Conservation (phyloP, 2,329 filamentous ascomycete species). For the Neophaeococcomyces aloes region DNA sequence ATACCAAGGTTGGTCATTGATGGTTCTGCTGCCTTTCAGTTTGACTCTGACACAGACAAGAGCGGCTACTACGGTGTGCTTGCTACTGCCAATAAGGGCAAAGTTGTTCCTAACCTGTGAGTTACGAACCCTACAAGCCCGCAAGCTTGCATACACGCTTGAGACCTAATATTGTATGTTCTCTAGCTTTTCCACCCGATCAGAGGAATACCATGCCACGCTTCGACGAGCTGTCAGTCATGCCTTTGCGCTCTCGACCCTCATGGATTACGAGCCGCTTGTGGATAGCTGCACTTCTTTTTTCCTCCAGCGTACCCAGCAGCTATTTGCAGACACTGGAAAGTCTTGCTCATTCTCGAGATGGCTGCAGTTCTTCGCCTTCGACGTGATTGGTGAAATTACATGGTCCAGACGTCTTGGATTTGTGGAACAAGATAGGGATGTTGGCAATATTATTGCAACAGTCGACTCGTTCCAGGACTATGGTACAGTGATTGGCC, state of each 20-base stretch:
- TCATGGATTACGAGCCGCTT: conserved; percentile 20
- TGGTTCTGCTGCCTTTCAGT: too few relatives aligned
- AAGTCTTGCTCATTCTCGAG: background rate
- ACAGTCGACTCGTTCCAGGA: conserved; percentile 36
- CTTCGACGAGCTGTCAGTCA: conserved; percentile 11
- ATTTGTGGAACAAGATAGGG: conserved; percentile 22
- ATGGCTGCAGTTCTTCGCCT: conserved; percentile 30
- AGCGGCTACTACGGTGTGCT: too few relatives aligned
- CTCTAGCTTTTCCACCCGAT: conserved; percentile 12
- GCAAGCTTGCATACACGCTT: too few relatives aligned
- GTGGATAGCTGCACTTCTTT: conserved; percentile 20
- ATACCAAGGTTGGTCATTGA: conserved; percentile 57
- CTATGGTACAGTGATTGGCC: conserved; percentile 42
- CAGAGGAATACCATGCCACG: conserved; percentile 9
- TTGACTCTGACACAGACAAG: too few relatives aligned
- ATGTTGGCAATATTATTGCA: conserved; percentile 26
- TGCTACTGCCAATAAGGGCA: too few relatives aligned
- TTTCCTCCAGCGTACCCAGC: conserved; percentile 6
- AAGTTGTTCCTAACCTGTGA: too few relatives aligned
- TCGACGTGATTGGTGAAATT: conserved; percentile 25
- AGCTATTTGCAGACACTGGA: too few relatives aligned
- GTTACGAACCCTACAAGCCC: too few relatives aligned
- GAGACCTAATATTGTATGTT: too few relatives aligned
- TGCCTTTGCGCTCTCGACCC: conserved; percentile 16
- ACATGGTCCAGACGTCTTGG: conserved; percentile 27